Conservation (phyloP, 2,329 filamentous ascomycete genomes). For the Cyanodermella asteris region DNA sequence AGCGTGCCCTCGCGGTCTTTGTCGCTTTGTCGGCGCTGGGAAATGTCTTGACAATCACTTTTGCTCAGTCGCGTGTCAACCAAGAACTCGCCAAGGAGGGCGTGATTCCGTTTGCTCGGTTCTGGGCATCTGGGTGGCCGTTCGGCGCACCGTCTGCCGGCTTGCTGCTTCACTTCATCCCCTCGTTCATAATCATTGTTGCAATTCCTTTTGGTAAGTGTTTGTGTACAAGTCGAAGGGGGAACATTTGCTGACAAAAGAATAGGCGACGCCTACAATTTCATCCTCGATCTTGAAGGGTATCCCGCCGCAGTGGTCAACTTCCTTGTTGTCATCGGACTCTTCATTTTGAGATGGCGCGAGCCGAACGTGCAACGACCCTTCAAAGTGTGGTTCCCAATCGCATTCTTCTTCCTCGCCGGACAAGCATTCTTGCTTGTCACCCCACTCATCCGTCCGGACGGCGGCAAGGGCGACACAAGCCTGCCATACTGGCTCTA, state of each 20-base stretch:
- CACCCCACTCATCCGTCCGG: conserved; percentile 33
- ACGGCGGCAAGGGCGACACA: conserved; percentile 32
- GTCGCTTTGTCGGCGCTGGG: conserved; percentile 46
- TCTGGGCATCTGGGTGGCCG: conserved; percentile 43
- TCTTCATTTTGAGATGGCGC: conserved; percentile 15
- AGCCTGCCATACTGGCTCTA: conserved; percentile 35
- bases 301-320: conserved; percentile 15
- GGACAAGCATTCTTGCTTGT: conserved; percentile 40
- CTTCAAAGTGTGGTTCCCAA: conserved; percentile 24
- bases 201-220: conserved; percentile 36
- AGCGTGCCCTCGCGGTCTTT: conserved; percentile 25
- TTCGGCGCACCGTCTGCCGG: conserved; percentile 40
- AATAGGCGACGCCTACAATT: conserved; percentile 12
- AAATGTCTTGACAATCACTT: conserved; percentile 45
- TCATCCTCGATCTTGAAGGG: conserved; percentile 14
- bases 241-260: background rate
- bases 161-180: conserved; percentile 41
- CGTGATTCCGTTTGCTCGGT: conserved; percentile 37
- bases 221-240: background rate
- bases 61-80: conserved; percentile 43
- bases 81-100: conserved; percentile 46
- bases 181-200: conserved; percentile 43
- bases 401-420: conserved; percentile 35
- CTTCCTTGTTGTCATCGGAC: conserved; percentile 12
- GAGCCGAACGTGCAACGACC: conserved; percentile 22